Evolutionary conservation across 108 stramenopile genomes (phyloP), one percentile per base, ranked within the genome.

Genomic region (Cyclotella cryptica): DNA sequence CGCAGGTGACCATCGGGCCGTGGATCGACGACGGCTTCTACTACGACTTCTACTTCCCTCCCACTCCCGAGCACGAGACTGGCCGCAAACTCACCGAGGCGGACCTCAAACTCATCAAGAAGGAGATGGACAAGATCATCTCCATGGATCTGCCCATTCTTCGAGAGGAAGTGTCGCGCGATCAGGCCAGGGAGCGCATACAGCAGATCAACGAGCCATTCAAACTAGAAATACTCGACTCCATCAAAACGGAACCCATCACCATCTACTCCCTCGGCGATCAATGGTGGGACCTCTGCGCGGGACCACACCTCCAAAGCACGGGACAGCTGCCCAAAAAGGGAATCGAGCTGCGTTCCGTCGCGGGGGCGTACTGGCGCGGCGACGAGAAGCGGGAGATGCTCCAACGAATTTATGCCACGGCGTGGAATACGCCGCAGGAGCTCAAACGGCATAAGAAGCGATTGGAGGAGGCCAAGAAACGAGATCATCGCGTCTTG

Each of bases 11-110:
- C 47, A 98, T 98, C 74, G 98, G 98, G 14, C 98, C 98, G 1
- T 98, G 98, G 98, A 98, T 98, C 54, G 96, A 97, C 63, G 97
- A 95, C 77, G 98, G 98, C 22, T 98, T 98, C 73, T 98, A 98
- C 73, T 98, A 98, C 77, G 98, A 98, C 72, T 98, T 98, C 70
- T 97, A 81, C 77, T 93, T 96, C 43, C 92, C 92, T 14, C 87
- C 89, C 76, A 92, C 87, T 2, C 85, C 71, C 26, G 91, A 95
- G 69, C 68, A 54, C 47, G 87, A 89, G 72, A 90, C 90, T 9
- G 44, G 78, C 6, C 76, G 93, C 41, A 95, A 95, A 76, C 66
- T 98, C 41, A 84, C 84, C 29, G 94, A 93, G 22, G 71, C 83
- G 14, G 98, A 98, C 76, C 75, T 98, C 72, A 98, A 95, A 75